A percentile compares a stretch with the other conserved stretches of the same genome.
Conservation (phyloP, 2,329 filamentous ascomycete species). For the Plenodomus biglobosus region DNA sequence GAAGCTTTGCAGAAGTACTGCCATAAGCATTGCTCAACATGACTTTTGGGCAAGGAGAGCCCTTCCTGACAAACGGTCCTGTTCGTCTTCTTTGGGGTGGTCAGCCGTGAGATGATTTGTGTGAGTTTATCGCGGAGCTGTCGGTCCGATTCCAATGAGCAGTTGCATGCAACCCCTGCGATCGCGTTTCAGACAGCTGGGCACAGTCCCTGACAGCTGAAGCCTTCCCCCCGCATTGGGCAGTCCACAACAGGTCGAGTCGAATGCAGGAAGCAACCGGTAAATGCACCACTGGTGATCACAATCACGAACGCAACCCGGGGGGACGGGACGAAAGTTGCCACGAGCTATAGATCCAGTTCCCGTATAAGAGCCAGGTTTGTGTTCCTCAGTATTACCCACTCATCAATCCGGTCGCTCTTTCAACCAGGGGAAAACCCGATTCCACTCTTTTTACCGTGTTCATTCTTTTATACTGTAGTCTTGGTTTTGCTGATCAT, state of each 20-base stretch:
- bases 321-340: not conserved
- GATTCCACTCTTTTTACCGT: slow-evolving; percentile 1
- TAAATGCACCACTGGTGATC: not conserved
- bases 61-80: not conserved
- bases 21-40: not conserved
- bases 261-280: not conserved
- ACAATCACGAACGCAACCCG: not conserved
- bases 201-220: not conserved
- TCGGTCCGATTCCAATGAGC: not conserved
- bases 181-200: not conserved
- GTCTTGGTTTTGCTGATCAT: slow-evolving; percentile 12
- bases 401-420: not conserved
- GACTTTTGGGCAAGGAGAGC: not conserved
- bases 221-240: not conserved
- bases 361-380: not conserved
- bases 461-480: slow-evolving; percentile 7
- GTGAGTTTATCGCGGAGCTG: not conserved
- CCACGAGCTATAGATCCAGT: not conserved
- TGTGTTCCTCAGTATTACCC: not conserved
- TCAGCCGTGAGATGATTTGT: not conserved
- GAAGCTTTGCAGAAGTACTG: not conserved
- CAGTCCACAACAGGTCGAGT: not conserved
- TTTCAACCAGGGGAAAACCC: not conserved
- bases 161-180: not conserved
- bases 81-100: not conserved